Percentiles rank a stretch among this genome's conserved stretches.
These are phyloP conservation scores for Aspergillus thermomutatus DNA, from an alignment of 2,329 filamentous ascomycete species.

Conservation along the genomic window DNA sequence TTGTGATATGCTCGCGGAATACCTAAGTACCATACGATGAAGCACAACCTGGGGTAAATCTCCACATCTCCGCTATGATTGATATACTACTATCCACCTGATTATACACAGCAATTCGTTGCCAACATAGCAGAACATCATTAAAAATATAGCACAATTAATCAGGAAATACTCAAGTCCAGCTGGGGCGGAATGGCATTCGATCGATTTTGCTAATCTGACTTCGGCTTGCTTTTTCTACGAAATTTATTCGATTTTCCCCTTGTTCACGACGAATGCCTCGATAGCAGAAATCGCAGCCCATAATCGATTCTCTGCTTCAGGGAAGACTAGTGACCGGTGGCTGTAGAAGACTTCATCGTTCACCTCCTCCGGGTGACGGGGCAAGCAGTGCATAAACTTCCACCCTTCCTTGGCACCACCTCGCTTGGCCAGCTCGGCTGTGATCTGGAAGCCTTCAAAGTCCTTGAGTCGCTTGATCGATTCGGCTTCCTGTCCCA, in stretches of 20 bases:
- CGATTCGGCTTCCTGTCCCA: constrained; percentile 91
- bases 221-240: background rate
- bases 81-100: background rate
- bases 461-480: constrained; percentile 76
- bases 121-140: background rate
- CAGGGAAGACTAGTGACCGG: constrained; percentile 82
- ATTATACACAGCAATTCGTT: no score
- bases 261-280: constrained; percentile 91
- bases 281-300: constrained; percentile 83
- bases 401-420: constrained; percentile 88
- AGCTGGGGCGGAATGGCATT: background rate
- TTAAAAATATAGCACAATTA: background rate
- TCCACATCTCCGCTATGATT: background rate
- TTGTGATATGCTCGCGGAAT: background rate
- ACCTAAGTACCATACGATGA: background rate
- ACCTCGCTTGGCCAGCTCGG: constrained; percentile 75
- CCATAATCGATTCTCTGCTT: constrained; percentile 94
- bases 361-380: constrained; percentile 86
- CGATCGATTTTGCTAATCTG: background rate
- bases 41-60: background rate
- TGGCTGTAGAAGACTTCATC: constrained; percentile 92
- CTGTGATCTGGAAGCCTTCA: constrained; percentile 85
- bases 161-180: background rate
- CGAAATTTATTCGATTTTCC: constrained; percentile 56
- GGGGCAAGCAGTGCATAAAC: constrained; percentile 97